Conservation (phyloP, 192 early-diverging fungal genomes). For the Chytriomyces hyalinus region DNA sequence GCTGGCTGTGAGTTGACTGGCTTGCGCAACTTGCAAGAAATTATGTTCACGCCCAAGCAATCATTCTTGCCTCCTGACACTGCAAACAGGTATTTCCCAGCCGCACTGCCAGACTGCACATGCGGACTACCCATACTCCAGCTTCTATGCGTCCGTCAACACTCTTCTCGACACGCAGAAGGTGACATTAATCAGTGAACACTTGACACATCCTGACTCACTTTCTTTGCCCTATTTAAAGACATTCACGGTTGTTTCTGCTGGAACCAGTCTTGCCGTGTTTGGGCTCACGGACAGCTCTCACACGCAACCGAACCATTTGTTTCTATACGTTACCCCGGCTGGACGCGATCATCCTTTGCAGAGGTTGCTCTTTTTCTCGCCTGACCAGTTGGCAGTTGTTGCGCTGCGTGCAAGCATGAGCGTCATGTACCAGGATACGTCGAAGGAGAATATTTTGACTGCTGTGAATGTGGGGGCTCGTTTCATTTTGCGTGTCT, state of each 20-base stretch:
- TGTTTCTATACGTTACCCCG: slow-evolving; percentile 31
- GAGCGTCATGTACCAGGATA: neutral
- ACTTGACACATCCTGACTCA: neutral
- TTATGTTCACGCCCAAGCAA: too few relatives aligned
- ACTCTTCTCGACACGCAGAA: slow-evolving; percentile 14
- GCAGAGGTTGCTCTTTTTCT: slow-evolving; percentile 19
- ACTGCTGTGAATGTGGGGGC: neutral
- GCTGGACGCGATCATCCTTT: neutral
- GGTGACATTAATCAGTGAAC: neutral
- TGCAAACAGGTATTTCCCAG: neutral
- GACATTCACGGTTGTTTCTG: neutral
- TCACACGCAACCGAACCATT: slow-evolving; percentile 13
- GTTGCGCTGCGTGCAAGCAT: slow-evolving; percentile 13
- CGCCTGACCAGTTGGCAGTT: slow-evolving; percentile 10
- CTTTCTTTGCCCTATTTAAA: neutral
- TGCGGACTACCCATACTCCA: slow-evolving; percentile 20
- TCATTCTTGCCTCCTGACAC: too few relatives aligned
- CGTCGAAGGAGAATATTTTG: slow-evolving; percentile 7
- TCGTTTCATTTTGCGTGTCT: neutral
- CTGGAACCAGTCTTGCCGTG: neutral
- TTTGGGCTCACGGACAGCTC: slow-evolving; percentile 14
- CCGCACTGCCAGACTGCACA: neutral
- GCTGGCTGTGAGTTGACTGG: too few relatives aligned
- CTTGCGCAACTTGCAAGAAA: too few relatives aligned
- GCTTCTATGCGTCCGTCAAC: slow-evolving; percentile 16